Conservation (phyloP, 805 yeast species). For the Phaffomyces antillensis region DNA sequence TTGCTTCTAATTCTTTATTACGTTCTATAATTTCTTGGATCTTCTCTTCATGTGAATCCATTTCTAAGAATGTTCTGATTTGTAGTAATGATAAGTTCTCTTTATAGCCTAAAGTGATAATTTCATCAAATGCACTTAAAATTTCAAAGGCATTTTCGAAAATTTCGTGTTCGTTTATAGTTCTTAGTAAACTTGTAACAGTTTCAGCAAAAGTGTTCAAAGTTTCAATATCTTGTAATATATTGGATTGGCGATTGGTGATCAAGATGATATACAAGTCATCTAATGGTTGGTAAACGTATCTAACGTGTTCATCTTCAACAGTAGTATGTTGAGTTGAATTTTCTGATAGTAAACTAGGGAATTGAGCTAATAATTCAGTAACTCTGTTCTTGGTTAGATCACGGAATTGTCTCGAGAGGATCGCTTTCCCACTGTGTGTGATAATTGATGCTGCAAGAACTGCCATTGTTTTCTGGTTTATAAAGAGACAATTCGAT, state of each 20-base stretch:
- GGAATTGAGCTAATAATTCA: slow-evolving; percentile 78
- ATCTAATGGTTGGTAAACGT: slow-evolving; percentile 93
- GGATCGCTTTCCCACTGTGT: slow-evolving; percentile 84
- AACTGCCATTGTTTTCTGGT: slow-evolving; percentile 45
- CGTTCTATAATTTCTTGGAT: slow-evolving; percentile 96
- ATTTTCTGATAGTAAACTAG: slow-evolving; percentile 63
- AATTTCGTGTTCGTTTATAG: slow-evolving; percentile 75
- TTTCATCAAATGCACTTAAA: slow-evolving; percentile 89
- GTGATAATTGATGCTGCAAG: slow-evolving; percentile 94
- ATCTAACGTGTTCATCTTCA: slow-evolving; percentile 87
- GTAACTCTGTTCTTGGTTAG: slow-evolving; percentile 79
- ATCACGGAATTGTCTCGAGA: slow-evolving; percentile 89
- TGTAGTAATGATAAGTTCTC: slow-evolving; percentile 80
- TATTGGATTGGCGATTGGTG: slow-evolving; percentile 86
- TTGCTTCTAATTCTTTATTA: slow-evolving; percentile 94
- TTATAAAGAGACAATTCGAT: background rate
- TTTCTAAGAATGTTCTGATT: slow-evolving; percentile 82
- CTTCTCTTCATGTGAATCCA: slow-evolving; percentile 98
- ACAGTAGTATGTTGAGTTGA: slow-evolving; percentile 85
- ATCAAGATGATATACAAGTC: slow-evolving; percentile 85
- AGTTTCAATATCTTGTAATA: slow-evolving; percentile 90
- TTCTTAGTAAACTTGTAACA: slow-evolving; percentile 64
- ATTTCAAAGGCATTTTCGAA: slow-evolving; percentile 82
- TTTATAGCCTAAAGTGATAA: slow-evolving; percentile 80
- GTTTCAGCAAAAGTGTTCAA: slow-evolving; percentile 79